These are phyloP conservation scores for Pichia sp. DNA, from an alignment of 1,139 yeast genomes.

Conservation along the genomic window DNA sequence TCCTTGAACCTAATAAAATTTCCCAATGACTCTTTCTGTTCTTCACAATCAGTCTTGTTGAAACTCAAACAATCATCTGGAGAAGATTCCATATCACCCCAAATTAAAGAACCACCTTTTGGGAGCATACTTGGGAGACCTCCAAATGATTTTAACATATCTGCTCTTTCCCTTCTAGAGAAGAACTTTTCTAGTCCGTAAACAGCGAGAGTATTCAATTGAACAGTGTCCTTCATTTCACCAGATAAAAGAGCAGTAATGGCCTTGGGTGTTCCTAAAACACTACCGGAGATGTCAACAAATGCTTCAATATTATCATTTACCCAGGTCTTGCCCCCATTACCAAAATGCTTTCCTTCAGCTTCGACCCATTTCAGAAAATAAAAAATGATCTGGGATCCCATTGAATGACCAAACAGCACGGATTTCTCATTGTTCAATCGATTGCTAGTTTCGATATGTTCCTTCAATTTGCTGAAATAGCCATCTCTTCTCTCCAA, in stretches of 20 bases:
- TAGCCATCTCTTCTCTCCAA: constrained; percentile 81
- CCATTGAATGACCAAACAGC: constrained; percentile 94
- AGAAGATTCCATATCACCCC: constrained; percentile 64
- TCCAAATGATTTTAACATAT: constrained; percentile 79
- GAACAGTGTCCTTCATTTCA: constrained; percentile 97
- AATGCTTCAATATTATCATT: constrained; percentile 71
- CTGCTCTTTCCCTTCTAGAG: constrained; percentile 80
- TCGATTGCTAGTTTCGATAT: constrained; percentile 50
- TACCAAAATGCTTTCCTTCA: constrained; percentile 65
- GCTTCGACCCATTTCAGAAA: constrained; percentile 97
- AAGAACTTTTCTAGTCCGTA: constrained; percentile 92
- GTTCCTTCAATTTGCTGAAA: constrained; percentile 64
- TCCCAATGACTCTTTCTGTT: constrained; percentile 48
- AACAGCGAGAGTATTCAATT: constrained; percentile 84
- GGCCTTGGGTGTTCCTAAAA: constrained; percentile 90
- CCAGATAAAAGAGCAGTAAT: constrained; percentile 88
- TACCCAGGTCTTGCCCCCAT: constrained; percentile 86
- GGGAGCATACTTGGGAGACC: constrained; percentile 95
- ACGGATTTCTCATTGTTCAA: constrained; percentile 63
- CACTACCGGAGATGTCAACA: constrained; percentile 81
- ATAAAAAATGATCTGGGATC: constrained; percentile 79
- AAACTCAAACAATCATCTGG: constrained; percentile 45
- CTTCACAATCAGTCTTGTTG: constrained; percentile 16
- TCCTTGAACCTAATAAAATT: constrained; percentile 62
- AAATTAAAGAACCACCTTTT: constrained; percentile 81